phyloP scores from a whole-genome alignment of 2,329 filamentous ascomycete species.

The Orbilia ellipsospora region DNA sequence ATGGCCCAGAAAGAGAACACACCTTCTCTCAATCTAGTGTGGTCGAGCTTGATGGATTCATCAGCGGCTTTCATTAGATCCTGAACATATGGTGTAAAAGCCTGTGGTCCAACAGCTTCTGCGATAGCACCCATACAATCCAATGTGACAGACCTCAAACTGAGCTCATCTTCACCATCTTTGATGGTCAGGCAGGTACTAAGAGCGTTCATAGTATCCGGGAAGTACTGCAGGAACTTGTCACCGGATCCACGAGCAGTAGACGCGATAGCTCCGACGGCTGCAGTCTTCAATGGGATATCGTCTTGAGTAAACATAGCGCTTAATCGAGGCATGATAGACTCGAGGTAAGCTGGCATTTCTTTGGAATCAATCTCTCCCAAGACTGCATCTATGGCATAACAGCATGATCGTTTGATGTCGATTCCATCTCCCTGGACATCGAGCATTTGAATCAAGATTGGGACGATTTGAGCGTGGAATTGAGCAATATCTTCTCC shows the following conservation, averaged over 20 bases:
- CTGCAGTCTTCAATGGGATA: constrained; percentile 87
- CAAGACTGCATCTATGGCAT: constrained; percentile 89
- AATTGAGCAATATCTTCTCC: constrained; percentile 88
- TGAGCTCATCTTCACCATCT: constrained; percentile 87
- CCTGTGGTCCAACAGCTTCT: constrained; percentile 81
- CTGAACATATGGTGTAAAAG: constrained; percentile 90
- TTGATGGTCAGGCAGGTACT: constrained; percentile 86
- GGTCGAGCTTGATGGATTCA: constrained; percentile 86
- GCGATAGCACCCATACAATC: constrained; percentile 96
- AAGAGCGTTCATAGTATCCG: constrained; percentile 88
- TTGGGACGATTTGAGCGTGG: constrained; percentile 83
- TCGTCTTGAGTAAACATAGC: constrained; percentile 85
- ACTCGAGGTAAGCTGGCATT: constrained; percentile 82
- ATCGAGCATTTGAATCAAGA: constrained; percentile 79
- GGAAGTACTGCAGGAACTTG: constrained; percentile 90
- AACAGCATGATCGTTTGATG: constrained; percentile 89
- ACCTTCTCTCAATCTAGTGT: constrained; percentile 91
- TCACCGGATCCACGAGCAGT: constrained; percentile 86
- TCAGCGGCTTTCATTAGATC: constrained; percentile 92
- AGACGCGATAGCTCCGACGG: constrained; percentile 88
- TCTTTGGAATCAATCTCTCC: constrained; percentile 84
- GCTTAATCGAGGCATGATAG: constrained; percentile 85
- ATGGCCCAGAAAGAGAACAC: constrained; percentile 98
- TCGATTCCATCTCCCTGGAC: constrained; percentile 72
- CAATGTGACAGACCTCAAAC: constrained; percentile 87